Conservation (phyloP, 345 rosid genomes). For the Populus euphratica region DNA sequence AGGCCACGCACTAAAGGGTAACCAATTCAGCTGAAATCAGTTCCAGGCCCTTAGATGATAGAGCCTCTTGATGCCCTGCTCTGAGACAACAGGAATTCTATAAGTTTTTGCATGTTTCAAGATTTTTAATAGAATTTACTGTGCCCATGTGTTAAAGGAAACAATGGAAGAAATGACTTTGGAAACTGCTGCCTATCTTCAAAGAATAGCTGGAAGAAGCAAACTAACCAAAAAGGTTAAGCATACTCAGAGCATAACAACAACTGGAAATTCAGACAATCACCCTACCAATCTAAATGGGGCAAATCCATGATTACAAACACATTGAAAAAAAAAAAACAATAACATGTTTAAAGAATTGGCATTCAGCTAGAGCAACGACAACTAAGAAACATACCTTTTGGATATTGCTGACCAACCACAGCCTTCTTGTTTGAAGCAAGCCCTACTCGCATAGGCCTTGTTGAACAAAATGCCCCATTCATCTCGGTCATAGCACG, state of each 20-base stretch:
- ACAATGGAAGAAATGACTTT: conserved; percentile 40
- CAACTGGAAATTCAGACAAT: conserved; percentile 2
- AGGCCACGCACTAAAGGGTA: conserved; percentile 69
- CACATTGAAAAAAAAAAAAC: conserved; percentile 1
- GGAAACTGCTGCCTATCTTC: conserved; percentile 48
- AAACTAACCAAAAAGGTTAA: conserved; percentile 16
- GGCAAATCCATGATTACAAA: conserved; percentile 3
- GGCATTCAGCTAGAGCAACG: not conserved
- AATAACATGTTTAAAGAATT: not conserved
- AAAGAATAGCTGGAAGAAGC: conserved; percentile 33
- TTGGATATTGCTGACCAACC: conserved; percentile 55
- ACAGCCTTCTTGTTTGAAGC: conserved; percentile 68
- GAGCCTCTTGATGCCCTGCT: conserved; percentile 97
- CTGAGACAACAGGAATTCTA: conserved; percentile 75
- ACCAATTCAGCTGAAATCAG: conserved; percentile 92
- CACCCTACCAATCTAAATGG: conserved; percentile 7
- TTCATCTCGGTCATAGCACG: conserved; percentile 95
- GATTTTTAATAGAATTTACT: conserved; percentile 36
- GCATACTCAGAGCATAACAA: conserved; percentile 6
- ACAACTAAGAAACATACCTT: conserved; percentile 40
- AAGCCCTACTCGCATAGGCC: conserved; percentile 87
- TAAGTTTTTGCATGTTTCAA: conserved; percentile 53
- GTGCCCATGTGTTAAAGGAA: conserved; percentile 54
- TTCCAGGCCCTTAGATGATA: conserved; percentile 93
- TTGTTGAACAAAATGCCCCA: conserved; percentile 77